These are phyloP conservation scores for Aethionema arabicum DNA, from an alignment of 345 rosid genomes.

Conservation along the genomic window DNA sequence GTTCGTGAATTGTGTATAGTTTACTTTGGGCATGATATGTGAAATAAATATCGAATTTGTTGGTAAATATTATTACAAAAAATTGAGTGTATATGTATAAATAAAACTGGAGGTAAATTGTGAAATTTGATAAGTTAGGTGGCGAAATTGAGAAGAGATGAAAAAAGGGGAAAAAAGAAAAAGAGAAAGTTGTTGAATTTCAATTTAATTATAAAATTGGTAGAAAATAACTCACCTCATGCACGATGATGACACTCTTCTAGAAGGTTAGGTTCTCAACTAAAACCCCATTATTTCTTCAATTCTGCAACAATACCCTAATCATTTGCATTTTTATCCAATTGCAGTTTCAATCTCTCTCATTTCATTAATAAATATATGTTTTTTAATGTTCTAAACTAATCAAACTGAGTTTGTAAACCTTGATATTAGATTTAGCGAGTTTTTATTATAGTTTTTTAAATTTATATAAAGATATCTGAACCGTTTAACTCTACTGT, in stretches of 20 bases:
- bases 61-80: no score
- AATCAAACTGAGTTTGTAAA: not conserved
- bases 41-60: not conserved
- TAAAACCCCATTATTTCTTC: constrained; percentile 2
- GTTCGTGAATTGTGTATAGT: no score
- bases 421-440: no score
- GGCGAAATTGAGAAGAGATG: constrained; percentile 15
- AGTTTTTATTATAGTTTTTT: no score
- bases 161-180: constrained; percentile 6
- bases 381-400: not conserved
- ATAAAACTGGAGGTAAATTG: constrained; percentile 11
- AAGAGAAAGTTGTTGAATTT: constrained; percentile 34
- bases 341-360: not conserved
- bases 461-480: no score
- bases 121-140: constrained; percentile 41
- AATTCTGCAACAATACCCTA: constrained; percentile 9
- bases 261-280: constrained; percentile 27
- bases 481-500: no score
- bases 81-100: not conserved
- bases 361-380: not conserved
- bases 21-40: no score
- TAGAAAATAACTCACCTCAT: constrained; percentile 32
- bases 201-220: constrained; percentile 26
- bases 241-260: constrained; percentile 35
- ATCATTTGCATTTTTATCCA: constrained; percentile 10